Conservation (phyloP, 148 eudicot genomes). For the Camellia sinensis region DNA sequence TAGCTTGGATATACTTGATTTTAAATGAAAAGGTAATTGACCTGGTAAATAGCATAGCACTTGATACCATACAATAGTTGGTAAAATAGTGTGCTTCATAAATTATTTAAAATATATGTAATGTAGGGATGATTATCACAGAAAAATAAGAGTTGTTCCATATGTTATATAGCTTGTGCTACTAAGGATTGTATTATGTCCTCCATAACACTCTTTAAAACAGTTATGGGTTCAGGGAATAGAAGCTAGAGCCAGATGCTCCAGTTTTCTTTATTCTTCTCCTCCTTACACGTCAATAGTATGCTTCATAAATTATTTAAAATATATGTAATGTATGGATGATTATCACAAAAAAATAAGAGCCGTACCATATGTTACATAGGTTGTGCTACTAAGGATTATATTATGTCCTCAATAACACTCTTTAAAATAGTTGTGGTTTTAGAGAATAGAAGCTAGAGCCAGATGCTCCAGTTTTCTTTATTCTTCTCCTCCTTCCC, state of each 20-base stretch:
- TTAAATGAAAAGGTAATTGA: neutral
- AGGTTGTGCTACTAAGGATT: neutral
- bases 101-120: neutral
- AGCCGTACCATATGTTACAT: too few relatives aligned
- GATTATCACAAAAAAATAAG: neutral
- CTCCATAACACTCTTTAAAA: neutral
- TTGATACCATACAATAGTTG: too few relatives aligned
- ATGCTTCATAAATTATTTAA: conserved; percentile 6
- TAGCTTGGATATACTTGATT: neutral
- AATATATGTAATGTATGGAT: too few relatives aligned
- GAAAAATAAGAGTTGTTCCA: neutral
- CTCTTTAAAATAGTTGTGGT: neutral
- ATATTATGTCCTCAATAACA: neutral
- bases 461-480: neutral
- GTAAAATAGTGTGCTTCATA: neutral
- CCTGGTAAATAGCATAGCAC: neutral
- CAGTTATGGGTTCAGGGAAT: neutral
- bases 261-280: neutral
- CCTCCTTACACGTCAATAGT: neutral
- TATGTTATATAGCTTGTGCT: too few relatives aligned
- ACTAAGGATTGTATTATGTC: neutral
- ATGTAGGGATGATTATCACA: neutral
- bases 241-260: neutral
- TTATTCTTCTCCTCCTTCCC: neutral
- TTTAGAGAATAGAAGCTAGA: neutral